A percentile compares a stretch with the other conserved stretches of the same genome.
Conservation (phyloP, 1,284 basidiomycete genomes). For the Heterobasidion annosum region DNA sequence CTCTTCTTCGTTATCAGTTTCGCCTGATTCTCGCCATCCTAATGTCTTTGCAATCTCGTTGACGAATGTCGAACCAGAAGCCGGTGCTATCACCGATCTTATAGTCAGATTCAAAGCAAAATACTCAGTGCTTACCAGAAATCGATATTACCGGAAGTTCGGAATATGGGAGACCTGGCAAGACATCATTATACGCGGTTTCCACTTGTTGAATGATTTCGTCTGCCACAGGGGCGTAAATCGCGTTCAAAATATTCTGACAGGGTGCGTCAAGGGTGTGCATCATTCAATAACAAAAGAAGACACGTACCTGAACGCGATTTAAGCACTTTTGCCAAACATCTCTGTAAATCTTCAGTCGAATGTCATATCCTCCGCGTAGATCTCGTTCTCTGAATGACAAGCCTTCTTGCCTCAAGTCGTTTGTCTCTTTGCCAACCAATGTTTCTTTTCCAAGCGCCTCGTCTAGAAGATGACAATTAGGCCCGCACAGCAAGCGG, state of each 20-base stretch:
- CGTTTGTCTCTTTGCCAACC: too few relatives aligned
- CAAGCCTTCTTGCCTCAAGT: background rate
- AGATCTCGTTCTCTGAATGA: constrained; percentile 12
- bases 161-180: constrained; percentile 46
- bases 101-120: constrained; percentile 3
- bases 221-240: constrained; percentile 18
- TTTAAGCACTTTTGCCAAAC: constrained; percentile 23
- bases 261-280: background rate
- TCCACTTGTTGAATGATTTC: constrained; percentile 15
- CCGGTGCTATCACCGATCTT: constrained; percentile 18
- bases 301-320: constrained; percentile 20
- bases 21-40: constrained; percentile 10
- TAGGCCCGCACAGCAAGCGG: background rate
- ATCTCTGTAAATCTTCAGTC: constrained; percentile 18
- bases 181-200: constrained; percentile 16
- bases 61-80: constrained; percentile 30
- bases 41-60: constrained; percentile 31
- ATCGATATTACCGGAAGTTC: constrained; percentile 56
- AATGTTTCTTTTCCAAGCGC: background rate
- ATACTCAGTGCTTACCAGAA: constrained; percentile 29
- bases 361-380: constrained; percentile 19
- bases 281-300: background rate
- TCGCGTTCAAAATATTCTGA: constrained; percentile 10
- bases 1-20: constrained; percentile 14
- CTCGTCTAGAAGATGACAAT: background rate